These are phyloP conservation scores for Kernera saxatilis DNA, from an alignment of 345 rosid species.

Conservation along the genomic window DNA sequence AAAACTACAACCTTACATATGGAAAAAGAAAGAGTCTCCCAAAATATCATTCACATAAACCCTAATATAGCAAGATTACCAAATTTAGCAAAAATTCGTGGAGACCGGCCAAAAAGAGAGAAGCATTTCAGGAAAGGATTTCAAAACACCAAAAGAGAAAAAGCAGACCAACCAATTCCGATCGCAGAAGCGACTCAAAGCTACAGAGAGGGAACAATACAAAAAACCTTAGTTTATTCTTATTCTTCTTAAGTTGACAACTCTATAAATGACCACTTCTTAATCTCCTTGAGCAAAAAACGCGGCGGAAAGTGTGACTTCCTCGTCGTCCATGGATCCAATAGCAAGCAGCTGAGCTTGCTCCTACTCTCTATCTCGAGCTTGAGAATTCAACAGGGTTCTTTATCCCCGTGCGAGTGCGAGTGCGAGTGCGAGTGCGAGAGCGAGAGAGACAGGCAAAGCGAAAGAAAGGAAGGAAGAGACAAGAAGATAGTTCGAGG, in stretches of 20 bases:
- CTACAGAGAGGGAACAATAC: neutral
- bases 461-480: neutral
- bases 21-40: neutral
- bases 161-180: neutral
- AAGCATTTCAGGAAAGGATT: slow-evolving; percentile 1
- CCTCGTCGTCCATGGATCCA: slow-evolving; percentile 17
- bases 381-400: neutral
- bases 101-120: neutral
- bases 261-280: neutral
- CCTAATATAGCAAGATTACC: slow-evolving; percentile 12
- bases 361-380: neutral
- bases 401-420: neutral
- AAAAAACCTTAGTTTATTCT: neutral
- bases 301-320: slow-evolving; percentile 15
- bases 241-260: slow-evolving; percentile 12
- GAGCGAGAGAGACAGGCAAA: slow-evolving; percentile 8
- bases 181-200: slow-evolving; percentile 7
- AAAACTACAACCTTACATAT: too few species aligned
- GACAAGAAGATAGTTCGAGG: neutral
- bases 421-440: slow-evolving; percentile 23
- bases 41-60: neutral
- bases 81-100: neutral
- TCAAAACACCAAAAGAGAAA: neutral
- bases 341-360: neutral
- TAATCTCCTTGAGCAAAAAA: neutral